These are phyloP conservation scores for Linum tenue DNA, from an alignment of 345 rosid species.

Conservation along the genomic window DNA sequence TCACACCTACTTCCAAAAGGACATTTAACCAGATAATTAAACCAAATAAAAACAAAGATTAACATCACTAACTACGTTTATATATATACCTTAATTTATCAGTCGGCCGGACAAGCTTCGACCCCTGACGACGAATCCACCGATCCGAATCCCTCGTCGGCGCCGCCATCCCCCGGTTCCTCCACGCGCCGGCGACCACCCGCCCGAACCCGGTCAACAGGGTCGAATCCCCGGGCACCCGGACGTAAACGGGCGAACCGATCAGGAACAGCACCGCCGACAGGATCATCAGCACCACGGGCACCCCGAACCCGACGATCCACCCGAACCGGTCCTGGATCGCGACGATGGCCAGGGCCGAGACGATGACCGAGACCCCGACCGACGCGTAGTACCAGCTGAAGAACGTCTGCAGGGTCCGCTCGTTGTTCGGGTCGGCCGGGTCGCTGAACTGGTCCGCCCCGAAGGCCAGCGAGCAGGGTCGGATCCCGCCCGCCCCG, in stretches of 20 bases:
- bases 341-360: background rate
- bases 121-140: background rate
- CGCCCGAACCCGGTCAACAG: background rate
- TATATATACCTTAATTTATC: background rate
- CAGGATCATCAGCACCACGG: background rate
- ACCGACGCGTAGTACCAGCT: constrained; percentile 2
- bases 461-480: background rate
- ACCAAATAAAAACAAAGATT: too few species aligned
- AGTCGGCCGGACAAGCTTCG: background rate
- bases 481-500: background rate
- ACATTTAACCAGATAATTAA: background rate
- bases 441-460: background rate
- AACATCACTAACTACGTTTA: background rate
- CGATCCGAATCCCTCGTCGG: background rate
- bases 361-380: background rate
- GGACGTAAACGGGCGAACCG: background rate
- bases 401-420: background rate
- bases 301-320: background rate
- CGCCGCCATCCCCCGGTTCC: background rate
- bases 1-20: too few species aligned
- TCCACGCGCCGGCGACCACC: background rate
- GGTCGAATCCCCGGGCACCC: background rate
- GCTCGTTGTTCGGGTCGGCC: background rate
- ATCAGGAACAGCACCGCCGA: background rate
- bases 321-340: background rate